phyloP scores from a whole-genome alignment of 2,329 filamentous ascomycete genomes.

The Spiromastix sp. region DNA sequence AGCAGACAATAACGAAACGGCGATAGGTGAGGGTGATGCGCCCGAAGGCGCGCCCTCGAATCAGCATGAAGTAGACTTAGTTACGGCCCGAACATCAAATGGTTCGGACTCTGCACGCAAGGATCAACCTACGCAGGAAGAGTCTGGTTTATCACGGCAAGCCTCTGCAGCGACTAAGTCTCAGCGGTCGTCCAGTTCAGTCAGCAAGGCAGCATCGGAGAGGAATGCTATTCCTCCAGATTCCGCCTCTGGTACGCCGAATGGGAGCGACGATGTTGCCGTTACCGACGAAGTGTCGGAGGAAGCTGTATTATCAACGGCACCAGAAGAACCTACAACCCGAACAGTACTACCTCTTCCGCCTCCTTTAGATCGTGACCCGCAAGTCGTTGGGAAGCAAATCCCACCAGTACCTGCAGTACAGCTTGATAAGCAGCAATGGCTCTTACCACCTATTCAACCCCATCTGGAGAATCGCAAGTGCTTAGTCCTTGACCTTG shows the following conservation, averaged over 20 bases:
- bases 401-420: conserved; percentile 34
- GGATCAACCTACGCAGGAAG: no score
- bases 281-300: conserved; percentile 52
- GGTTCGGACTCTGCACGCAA: no score
- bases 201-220: background rate
- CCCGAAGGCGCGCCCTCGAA: no score
- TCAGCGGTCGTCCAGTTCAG: no score
- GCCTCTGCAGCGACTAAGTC: no score
- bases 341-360: conserved; percentile 46
- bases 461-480: conserved; percentile 79
- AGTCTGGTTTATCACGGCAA: no score
- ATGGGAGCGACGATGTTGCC: conserved; percentile 45
- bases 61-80: no score
- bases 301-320: conserved; percentile 37
- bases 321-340: conserved; percentile 31
- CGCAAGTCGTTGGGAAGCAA: conserved; percentile 26
- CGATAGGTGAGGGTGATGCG: no score
- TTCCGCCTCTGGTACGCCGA: conserved; percentile 13
- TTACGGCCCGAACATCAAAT: no score
- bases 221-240: conserved; percentile 3
- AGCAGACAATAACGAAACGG: conserved; percentile 18
- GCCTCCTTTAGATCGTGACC: conserved; percentile 40
- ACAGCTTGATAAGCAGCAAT: conserved; percentile 47
- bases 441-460: conserved; percentile 69
- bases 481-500: conserved; percentile 87